Conservation (phyloP, 2,329 filamentous ascomycete genomes). For the Aspergillus quadricinctus region DNA sequence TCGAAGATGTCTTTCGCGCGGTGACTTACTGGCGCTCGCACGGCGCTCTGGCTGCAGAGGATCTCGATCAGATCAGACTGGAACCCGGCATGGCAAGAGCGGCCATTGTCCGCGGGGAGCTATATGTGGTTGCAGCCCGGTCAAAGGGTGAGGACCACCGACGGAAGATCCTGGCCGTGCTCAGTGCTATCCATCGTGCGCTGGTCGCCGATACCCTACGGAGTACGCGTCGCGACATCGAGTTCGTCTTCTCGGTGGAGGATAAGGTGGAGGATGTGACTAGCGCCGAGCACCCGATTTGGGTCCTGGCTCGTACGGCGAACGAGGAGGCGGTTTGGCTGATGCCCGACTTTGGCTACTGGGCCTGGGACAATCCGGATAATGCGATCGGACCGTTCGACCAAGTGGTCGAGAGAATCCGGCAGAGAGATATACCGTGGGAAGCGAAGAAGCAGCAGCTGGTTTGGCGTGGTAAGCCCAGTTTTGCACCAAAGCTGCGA, state of each 20-base stretch:
- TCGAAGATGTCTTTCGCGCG: conserved; percentile 32
- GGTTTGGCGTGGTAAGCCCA: conserved; percentile 48
- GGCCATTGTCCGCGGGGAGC: conserved; percentile 29
- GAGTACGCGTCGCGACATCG: conserved; percentile 38
- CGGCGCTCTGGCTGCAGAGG: conserved; percentile 20
- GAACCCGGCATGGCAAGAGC: conserved; percentile 32
- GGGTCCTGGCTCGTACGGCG: conserved; percentile 40
- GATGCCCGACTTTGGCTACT: conserved; percentile 52
- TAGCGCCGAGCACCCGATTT: conserved; percentile 33
- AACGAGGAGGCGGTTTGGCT: conserved; percentile 45
- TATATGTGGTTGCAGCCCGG: conserved; percentile 28
- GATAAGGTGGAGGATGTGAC: conserved; percentile 43
- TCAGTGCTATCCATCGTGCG: conserved; percentile 48
- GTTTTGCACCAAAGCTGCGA: conserved; percentile 39
- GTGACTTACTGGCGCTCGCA: conserved; percentile 24
- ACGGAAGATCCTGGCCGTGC: conserved; percentile 37
- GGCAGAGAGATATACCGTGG: conserved; percentile 27
- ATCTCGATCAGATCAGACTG: conserved; percentile 27
- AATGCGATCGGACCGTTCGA: conserved; percentile 35
- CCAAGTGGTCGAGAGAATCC: conserved; percentile 32
- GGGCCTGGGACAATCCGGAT: conserved; percentile 42
- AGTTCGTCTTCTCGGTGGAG: conserved; percentile 45
- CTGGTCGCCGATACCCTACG: conserved; percentile 37
- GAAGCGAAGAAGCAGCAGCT: conserved; percentile 38
- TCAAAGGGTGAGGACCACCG: conserved; percentile 35